Percentiles rank a stretch among this genome's conserved stretches.
phyloP scores from a whole-genome alignment of 2,329 filamentous ascomycete species.

The Exutisphaerella laricina region DNA sequence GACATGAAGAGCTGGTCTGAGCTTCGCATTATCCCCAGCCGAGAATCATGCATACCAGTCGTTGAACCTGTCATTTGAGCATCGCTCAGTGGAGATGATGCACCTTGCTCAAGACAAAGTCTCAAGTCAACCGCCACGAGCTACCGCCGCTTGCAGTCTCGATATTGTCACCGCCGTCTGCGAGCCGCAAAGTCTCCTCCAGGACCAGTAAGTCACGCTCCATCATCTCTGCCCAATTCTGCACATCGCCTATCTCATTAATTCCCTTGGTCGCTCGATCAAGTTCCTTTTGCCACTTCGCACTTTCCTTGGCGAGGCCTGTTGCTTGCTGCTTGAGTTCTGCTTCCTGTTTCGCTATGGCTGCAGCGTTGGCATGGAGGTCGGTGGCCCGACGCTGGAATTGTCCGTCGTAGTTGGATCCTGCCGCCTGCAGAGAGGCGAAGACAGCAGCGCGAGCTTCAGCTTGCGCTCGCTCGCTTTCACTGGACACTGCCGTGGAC shows the following conservation, averaged over 20 bases:
- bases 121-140: constrained; percentile 20
- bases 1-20: too few relatives aligned
- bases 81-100: too few relatives aligned
- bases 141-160: constrained; percentile 31
- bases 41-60: too few relatives aligned
- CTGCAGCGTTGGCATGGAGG: constrained; percentile 63
- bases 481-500: constrained; percentile 16
- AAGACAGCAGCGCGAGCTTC: constrained; percentile 49
- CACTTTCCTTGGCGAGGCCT: constrained; percentile 58
- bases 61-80: too few relatives aligned
- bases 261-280: constrained; percentile 58
- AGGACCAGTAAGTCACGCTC: constrained; percentile 40
- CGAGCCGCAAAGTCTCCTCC: constrained; percentile 35
- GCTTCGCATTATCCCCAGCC: too few relatives aligned
- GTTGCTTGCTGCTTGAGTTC: constrained; percentile 39
- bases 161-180: constrained; percentile 26
- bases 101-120: too few relatives aligned
- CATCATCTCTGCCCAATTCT: constrained; percentile 83
- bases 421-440: constrained; percentile 50
- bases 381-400: constrained; percentile 62
- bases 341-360: constrained; percentile 59
- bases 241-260: constrained; percentile 74
- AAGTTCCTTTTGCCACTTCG: constrained; percentile 59
- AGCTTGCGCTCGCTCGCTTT: constrained; percentile 33
- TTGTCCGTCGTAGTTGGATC: constrained; percentile 63